These are phyloP conservation scores for Saccharomycopsis amapae DNA, from an alignment of 805 yeast genomes.

Conservation along the genomic window DNA sequence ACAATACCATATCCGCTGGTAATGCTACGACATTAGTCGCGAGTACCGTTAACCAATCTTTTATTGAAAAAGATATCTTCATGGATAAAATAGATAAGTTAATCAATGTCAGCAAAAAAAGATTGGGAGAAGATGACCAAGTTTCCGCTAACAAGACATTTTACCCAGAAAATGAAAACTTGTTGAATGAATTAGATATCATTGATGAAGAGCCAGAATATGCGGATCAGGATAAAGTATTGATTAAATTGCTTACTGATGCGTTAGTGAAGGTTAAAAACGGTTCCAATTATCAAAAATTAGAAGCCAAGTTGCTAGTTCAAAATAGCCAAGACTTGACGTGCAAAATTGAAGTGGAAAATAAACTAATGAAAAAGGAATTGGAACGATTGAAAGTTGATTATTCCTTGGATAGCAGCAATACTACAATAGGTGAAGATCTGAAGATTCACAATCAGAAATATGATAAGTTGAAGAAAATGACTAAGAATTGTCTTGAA, in stretches of 20 bases:
- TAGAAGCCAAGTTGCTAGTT: constrained; percentile 15
- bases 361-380: constrained; percentile 40
- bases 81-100: constrained; percentile 7
- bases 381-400: constrained; percentile 19
- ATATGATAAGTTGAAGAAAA: constrained; percentile 13
- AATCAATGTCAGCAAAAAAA: constrained; percentile 3
- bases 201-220: not conserved
- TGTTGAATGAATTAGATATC: not conserved
- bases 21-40: not conserved
- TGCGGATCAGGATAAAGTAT: not conserved
- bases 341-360: constrained; percentile 41
- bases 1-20: not conserved
- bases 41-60: not conserved
- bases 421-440: too few species aligned
- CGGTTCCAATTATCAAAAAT: constrained; percentile 12
- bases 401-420: not conserved
- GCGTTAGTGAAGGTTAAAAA: constrained; percentile 11
- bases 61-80: constrained; percentile 6
- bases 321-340: constrained; percentile 12
- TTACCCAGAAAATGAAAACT: not conserved
- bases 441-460: constrained; percentile 2
- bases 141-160: not conserved
- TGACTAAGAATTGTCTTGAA: constrained; percentile 11
- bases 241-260: constrained; percentile 10
- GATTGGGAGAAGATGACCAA: not conserved